A percentile compares a stretch with the other conserved stretches of the same genome.
Evolutionary conservation across 2,329 filamentous ascomycete species (phyloP).

Genomic region (Clonostachys rhizophaga): DNA sequence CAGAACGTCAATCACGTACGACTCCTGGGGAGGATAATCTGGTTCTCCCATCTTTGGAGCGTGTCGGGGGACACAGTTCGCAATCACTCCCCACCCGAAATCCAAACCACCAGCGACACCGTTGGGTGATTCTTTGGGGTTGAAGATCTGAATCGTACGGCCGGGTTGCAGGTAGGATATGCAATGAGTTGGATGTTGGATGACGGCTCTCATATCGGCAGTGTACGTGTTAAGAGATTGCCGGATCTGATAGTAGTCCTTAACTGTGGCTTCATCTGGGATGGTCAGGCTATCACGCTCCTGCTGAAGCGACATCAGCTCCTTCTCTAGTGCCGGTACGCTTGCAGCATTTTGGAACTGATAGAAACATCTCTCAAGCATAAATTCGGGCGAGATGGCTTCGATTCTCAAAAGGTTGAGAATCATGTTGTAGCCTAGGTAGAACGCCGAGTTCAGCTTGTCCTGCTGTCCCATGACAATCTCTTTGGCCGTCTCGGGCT

Average conservation of each 20-base stretch:
- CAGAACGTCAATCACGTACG: constrained; percentile 78
- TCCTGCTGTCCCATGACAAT: constrained; percentile 97
- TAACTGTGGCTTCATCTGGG: constrained; percentile 80
- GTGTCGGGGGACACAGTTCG: constrained; percentile 66
- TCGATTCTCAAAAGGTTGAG: constrained; percentile 96
- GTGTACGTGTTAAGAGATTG: constrained; percentile 80
- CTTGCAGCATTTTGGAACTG: constrained; percentile 96
- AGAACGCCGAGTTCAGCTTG: constrained; percentile 94
- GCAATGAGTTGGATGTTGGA: constrained; percentile 86
- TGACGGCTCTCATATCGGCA: constrained; percentile 85
- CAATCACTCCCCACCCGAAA: constrained; percentile 91
- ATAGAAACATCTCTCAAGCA: constrained; percentile 97
- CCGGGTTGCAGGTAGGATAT: constrained; percentile 81
- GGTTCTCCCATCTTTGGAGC: constrained; percentile 62
- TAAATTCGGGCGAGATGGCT: constrained; percentile 96
- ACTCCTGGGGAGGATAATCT: constrained; percentile 69
- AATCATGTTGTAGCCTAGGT: constrained; percentile 99
- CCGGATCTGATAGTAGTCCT: constrained; percentile 89
- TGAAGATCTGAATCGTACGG: constrained; percentile 82
- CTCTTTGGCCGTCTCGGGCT: constrained; percentile 86
- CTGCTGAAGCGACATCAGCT: constrained; percentile 73
- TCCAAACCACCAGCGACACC: constrained; percentile 43
- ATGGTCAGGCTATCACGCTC: constrained; percentile 72
- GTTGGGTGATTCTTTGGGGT: constrained; percentile 46
- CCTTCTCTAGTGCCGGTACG: constrained; percentile 78